Evolutionary conservation across 139 green algal species (phyloP), one percentile per base, ranked within the genome.

Genomic region (Bryopsis sp.): DNA sequence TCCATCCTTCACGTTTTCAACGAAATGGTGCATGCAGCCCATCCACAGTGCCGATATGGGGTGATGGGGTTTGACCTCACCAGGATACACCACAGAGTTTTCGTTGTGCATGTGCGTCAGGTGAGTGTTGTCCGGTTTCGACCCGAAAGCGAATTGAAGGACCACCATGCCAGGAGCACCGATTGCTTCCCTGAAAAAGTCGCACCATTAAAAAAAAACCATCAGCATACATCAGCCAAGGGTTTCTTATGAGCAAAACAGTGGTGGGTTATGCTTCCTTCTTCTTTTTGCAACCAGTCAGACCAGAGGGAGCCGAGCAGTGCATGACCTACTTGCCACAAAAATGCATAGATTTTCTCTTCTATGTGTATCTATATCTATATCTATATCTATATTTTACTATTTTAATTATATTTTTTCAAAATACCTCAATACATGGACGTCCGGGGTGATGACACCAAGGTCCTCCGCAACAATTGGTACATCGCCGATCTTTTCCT

Each of bases 111-210:
- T 97, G 87, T 99, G 94, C 1, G 89, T 88, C 57, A 99, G 79
- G 81, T 99, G 94, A 39, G 88, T 86, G 76, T 98, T 98, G 79
- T 71, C 75, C 29, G 81, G 61, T 70, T 84, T 89, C 47, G 88
- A 84, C 46, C 89, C 92, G 85, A 89, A 99, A 0, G 94, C 94
- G 81, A 99, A 99, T 84, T 97, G 94, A 58, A 98, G 80, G 48
- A 99, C 94, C 22, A 94, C 84, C 94, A 99, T 99, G 69, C 94
- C 94, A 0, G 94, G 94, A 0, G 94, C 94, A 28, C 77, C 87
- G 38, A 98, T 95, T 28, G 36, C 74, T 68, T 95, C 75, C 33
- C 77, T 82, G 76, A 54, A 48, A n/a, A n/a, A n/a, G n/a, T n/a
- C n/a, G n/a, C n/a, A n/a, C n/a, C n/a, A n/a, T n/a, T n/a, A n/a